Evolutionary conservation across 768 basidiomycete species (phyloP), one percentile per base, ranked within the genome.

Genomic region (Rhodotorula kratochvilovae): DNA sequence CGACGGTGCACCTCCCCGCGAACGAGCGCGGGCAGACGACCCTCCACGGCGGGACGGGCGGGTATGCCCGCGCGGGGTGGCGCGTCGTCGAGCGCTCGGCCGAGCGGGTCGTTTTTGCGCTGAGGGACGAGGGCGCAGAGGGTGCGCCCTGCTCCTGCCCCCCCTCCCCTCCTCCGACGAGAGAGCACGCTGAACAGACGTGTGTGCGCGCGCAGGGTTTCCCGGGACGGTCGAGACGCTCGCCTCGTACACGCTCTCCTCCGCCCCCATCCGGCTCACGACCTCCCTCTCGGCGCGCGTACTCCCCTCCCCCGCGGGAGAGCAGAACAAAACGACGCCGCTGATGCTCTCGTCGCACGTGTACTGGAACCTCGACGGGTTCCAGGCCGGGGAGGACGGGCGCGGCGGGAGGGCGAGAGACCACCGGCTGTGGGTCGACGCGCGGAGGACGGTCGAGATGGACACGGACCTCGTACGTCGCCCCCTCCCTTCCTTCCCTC

Each of bases 321-420:
- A n/a, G n/a, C n/a, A n/a, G n/a, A n/a, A n/a, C n/a, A n/a, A n/a
- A 27, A 53, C 25, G 5, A 70, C 63, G 5, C 68, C 68, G 3
- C 50, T 70, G 53, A 55, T 60, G 31, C 59, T 70, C 19, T 65
- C 63, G 2, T 65, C 63, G 43, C 68, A 70, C 46, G 53, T 65
- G 33, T 70, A 70, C 31, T 70, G 58, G 58, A 70, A 70, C 45
- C 29, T 70, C 11, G 63, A 65, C 6, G 68, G 63, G 13, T 70
- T 55, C 31, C 50, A 42, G 25, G 19, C 21, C 21, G 46, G 46
- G 25, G 10, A n/a, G 23, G 25, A 4, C 21, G 42, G 45, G 60
- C 43, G 21, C 15, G 59, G 15, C 25, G 57, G 57, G 6, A 58
- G 39, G 5, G 39, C 25, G n/a, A 36, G n/a, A 42, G 63, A 42